A percentile compares a stretch with the other conserved stretches of the same genome.
Evolutionary conservation across 805 yeast species (phyloP).

Genomic region (Zygosaccharomyces bailii): DNA sequence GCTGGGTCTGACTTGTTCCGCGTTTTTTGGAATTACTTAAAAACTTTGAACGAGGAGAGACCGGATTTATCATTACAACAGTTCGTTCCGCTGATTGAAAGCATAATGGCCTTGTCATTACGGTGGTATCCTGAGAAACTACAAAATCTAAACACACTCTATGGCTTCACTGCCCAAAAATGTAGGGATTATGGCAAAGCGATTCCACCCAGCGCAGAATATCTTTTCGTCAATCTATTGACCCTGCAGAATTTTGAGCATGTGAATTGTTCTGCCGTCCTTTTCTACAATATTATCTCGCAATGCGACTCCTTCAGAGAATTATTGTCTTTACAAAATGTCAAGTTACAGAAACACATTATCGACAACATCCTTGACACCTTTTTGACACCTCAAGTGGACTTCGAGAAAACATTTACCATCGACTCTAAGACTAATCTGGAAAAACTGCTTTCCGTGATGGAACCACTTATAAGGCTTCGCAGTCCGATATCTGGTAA

Average conservation of each 20-base stretch:
- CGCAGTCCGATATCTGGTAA: constrained; percentile 13
- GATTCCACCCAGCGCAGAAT: constrained; percentile 20
- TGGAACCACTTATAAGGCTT: constrained; percentile 25
- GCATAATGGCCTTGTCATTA: constrained; percentile 61
- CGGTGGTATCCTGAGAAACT: constrained; percentile 61
- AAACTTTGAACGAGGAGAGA: constrained; percentile 50
- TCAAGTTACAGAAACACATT: constrained; percentile 48
- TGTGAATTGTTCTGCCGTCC: constrained; percentile 10
- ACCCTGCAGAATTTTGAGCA: constrained; percentile 14
- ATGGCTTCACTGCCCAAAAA: constrained; percentile 47
- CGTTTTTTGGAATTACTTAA: constrained; percentile 63
- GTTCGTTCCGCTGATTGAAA: constrained; percentile 58
- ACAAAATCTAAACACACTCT: constrained; percentile 59
- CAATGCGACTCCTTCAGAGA: constrained; percentile 25
- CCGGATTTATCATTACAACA: constrained; percentile 69
- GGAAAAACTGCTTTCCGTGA: constrained; percentile 22
- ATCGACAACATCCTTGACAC: constrained; percentile 60
- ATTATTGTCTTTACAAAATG: constrained; percentile 23
- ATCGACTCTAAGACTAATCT: constrained; percentile 24
- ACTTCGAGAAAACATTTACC: constrained; percentile 33
- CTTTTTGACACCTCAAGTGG: constrained; percentile 26
- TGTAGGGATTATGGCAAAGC: constrained; percentile 37
- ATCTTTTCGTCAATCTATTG: constrained; percentile 21
- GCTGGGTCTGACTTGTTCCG: constrained; percentile 46
- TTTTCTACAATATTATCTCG: constrained; percentile 22